Base-by-base conservation (phyloP, 2,329 filamentous ascomycete species). In the Botrytis fragariae region DNA sequence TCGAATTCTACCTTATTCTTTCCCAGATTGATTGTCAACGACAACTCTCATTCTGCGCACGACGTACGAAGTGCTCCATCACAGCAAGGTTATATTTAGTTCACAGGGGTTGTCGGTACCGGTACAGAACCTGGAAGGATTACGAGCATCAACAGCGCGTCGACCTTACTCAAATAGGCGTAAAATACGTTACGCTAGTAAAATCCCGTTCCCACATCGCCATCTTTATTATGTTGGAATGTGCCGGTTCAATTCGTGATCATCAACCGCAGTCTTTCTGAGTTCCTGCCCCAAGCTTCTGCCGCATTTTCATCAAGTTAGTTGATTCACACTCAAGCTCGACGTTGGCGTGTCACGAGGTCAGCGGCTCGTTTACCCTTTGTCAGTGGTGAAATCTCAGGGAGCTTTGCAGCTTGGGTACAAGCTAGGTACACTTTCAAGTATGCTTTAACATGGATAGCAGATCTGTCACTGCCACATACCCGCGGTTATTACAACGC, bases 121-220 rank as follows among this genome's bases (percentile, higher is more conserved):
- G 48, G 22, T 54, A 54, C 3, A 22, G 29, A 59, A 32, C 16
- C 8, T 59, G 32, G 57, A 51, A 45, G 44, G 32, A 59, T 44
- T 44, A 44, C 67, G 37, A 69, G 37, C 67, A 18, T 60, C 67
- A 60, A 45, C 67, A 44, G 37, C 51, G 51, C 37, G 32, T 60
- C 51, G n/a, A 54, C 62, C 62, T 65, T 65, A 45, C 62, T 65
- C 42, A 9, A 35, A 65, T 48, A 35, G 42, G 62, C 7, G 62
- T 48, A 35, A 35, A 35, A 12, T 16, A 64, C n/a, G 42, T 48
- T 65, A 44, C 42, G 42, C 62, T 48, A 48, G 62, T 16, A 35
- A 22, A 64, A 20, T 20, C 18, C 39, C 39, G 14, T 12, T 44
- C 4, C 18, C n/a, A 45, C 32, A 8, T 65, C 44, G 2, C 44